Evolutionary conservation across 805 yeast species (phyloP), one percentile per base, ranked within the genome.

Genomic region (Candida dendrica): DNA sequence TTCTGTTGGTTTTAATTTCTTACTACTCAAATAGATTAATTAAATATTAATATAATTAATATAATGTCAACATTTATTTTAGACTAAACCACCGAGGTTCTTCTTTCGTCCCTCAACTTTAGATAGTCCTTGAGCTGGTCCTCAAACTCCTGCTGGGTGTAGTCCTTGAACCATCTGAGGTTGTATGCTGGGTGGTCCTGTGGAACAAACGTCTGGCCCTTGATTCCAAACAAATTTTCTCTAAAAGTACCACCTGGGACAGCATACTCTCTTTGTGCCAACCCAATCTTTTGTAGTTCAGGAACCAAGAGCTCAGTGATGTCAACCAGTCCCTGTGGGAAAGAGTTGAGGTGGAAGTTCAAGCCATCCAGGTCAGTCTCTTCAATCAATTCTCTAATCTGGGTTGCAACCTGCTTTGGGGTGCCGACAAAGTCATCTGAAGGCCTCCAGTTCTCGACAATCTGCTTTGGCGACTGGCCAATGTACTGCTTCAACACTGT

Each of bases 351-450:
- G 8, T 64, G 58, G 35, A 67, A 53, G 41, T 68, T 67, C 48
- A 68, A 67, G 3, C 72, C 72, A 42, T 67, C 72, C n/a, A 67
- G 58, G 37, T 60, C 68, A 13, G 65, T 56, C 14, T 55, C 48
- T 7, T 63, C 65, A 7, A 63, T 65, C 71, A 70, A 66, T 39
- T 51, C 44, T 43, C 63, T 64, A 34, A 67, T 52, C 36, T 58
- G 56, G 42, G 65, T 66, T 4, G 68, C 69, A 16, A 68, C 68
- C 34, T 61, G 61, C 29, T 47, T 40, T 4, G 67, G 53, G 17
- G 65, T 58, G 2, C 72, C 72, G 31, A 20, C 40, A 9, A 47
- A 38, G 19, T 51, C 72, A 31, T 63, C 59, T 63, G 13, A 61
- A 46, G 13, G 62, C 63, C 15, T 72, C 69, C n/a, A 43, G 36